Evolutionary conservation across 2,329 filamentous ascomycete species (phyloP), one percentile per base, ranked within the genome.

Genomic region (Neopestalotiopsis rosae): DNA sequence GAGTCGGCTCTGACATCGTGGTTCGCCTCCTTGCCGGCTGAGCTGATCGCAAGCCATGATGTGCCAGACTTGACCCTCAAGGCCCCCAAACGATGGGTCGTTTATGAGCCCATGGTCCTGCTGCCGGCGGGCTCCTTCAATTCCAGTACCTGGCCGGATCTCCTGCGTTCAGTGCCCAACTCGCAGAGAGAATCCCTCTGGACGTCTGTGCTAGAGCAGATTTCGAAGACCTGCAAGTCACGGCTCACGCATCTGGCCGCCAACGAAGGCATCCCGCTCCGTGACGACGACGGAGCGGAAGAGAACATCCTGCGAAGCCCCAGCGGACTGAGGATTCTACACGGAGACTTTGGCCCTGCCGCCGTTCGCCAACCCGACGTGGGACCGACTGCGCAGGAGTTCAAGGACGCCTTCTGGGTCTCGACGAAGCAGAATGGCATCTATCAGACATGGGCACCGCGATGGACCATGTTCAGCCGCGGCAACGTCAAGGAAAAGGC

Each of bases 401-500:
- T 97, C 69, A 78, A 83, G 0, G 69, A 78, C 1, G 91, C 94
- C 0, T 89, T 97, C 71, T 98, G 95, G 95, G 92, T 92, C 0
- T 88, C 86, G 13, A 91, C 92, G 4, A 89, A 86, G 66, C 94
- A 97, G 78, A 93, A 94, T 76, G 92, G 91, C 2, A 92, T 98
- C 69, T 81, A 84, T 45, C 95, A 98, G 82, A 91, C 88, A 1
- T 98, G 95, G 95, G 92, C 94, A 1, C 95, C 95, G 14, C 81
- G 91, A 0, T 95, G 94, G 85, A 97, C 94, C 32, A 98, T 98
- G 95, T 98, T 98, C 79, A 94, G 92, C 71, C 88, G 94, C 1
- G 95, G 95, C 3, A 98, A 98, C 79, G 85, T 98, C 69, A 92
- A 90, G 65, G 95, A 98, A 81, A 98, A 98, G 78, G 90, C 92